Conservation (phyloP, 441 rosid genomes). For the Caryocar brasiliense region DNA sequence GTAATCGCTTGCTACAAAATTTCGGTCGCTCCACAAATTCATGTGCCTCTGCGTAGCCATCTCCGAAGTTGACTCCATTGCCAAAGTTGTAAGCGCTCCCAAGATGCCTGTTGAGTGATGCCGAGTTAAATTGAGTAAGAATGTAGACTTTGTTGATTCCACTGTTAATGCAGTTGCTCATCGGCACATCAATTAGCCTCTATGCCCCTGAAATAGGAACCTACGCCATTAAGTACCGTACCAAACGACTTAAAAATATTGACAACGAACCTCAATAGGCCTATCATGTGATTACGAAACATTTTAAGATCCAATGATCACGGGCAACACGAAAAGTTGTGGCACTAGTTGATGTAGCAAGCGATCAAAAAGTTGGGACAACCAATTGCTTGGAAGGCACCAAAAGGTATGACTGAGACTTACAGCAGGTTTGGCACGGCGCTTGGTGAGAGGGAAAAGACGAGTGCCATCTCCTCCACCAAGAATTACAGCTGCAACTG, state of each 20-base stretch:
- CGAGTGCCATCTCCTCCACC: slow-evolving; percentile 98
- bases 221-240: no score
- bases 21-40: neutral
- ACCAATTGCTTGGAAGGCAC: no score
- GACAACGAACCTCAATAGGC: no score
- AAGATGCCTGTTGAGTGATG: slow-evolving; percentile 76
- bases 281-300: no score
- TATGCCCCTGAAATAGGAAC: slow-evolving; percentile 93
- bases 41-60: slow-evolving; percentile 71
- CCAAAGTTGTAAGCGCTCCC: slow-evolving; percentile 72
- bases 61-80: slow-evolving; percentile 62
- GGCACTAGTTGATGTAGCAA: no score
- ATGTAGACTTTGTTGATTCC: slow-evolving; percentile 93
- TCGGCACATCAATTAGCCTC: slow-evolving; percentile 90
- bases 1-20: neutral
- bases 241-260: no score
- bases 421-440: slow-evolving; percentile 94
- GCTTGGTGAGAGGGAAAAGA: slow-evolving; percentile 89
- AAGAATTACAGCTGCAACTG: slow-evolving; percentile 72
- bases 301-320: no score
- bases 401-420: no score
- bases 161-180: slow-evolving; percentile 95
- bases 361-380: no score
- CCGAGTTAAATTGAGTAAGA: slow-evolving; percentile 86
- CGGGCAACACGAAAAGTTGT: no score